Conservation (phyloP, 2,329 filamentous ascomycete species). For the Cryphonectria nitschkei region DNA sequence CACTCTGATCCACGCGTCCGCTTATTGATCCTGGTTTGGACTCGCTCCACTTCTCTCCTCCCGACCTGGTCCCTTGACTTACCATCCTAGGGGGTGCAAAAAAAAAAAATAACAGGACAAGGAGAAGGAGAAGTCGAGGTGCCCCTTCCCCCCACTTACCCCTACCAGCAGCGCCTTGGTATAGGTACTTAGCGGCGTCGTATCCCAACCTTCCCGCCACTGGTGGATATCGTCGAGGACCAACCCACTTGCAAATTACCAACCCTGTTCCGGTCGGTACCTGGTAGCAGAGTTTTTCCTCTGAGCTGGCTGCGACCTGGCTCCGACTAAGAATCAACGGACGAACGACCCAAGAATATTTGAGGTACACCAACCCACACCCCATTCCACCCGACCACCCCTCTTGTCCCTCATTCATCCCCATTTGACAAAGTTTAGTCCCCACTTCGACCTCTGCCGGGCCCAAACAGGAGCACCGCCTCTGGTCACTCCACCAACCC, state of each 20-base stretch:
- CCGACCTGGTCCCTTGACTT: slow-evolving; percentile 19
- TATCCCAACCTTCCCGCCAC: slow-evolving; percentile 24
- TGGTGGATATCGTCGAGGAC: slow-evolving; percentile 26
- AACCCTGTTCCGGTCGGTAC: slow-evolving; percentile 28
- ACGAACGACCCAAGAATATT: slow-evolving; percentile 30
- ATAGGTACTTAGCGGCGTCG: slow-evolving; percentile 21
- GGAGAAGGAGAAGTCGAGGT: slow-evolving; percentile 11
- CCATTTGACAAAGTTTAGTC: slow-evolving; percentile 32
- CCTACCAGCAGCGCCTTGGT: slow-evolving; percentile 7
- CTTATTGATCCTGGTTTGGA: slow-evolving; percentile 8
- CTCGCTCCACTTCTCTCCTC: slow-evolving; percentile 23
- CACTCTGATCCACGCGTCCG: slow-evolving; percentile 13
- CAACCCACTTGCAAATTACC: slow-evolving; percentile 27
- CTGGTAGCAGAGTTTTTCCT: slow-evolving; percentile 28
- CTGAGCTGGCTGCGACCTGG: slow-evolving; percentile 26
- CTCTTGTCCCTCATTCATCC: slow-evolving; percentile 31
- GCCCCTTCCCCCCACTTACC: background rate
- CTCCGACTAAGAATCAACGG: slow-evolving; percentile 25
- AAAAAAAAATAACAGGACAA: background rate
- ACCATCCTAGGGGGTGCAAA: background rate
- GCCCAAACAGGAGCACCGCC: slow-evolving; percentile 30
- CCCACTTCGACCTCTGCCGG: slow-evolving; percentile 30
- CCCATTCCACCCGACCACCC: slow-evolving; percentile 27
- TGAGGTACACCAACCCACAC: slow-evolving; percentile 31
- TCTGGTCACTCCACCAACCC: slow-evolving; percentile 30